A percentile compares a stretch with the other conserved stretches of the same genome.
Evolutionary conservation across 495 filamentous ascomycete species (phyloP).

Genomic region (Monascus purpureus): DNA sequence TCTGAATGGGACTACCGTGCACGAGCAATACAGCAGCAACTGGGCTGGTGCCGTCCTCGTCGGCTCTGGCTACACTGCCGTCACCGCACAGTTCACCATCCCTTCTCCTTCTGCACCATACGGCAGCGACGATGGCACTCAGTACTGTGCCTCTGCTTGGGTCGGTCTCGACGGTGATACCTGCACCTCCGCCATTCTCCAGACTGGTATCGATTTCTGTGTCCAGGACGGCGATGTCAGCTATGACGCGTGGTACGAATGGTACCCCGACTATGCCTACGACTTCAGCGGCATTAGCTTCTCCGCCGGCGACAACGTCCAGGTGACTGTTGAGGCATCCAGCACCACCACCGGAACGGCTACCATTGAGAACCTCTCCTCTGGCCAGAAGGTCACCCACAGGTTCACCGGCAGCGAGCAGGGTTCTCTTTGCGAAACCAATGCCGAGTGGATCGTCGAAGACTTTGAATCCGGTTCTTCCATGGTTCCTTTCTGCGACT

Average conservation of each 20-base stretch:
- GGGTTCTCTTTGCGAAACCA: slow-evolving; percentile 14
- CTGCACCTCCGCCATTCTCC: slow-evolving; percentile 38
- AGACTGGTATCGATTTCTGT: slow-evolving; percentile 44
- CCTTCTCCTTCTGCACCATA: slow-evolving; percentile 31
- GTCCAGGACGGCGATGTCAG: slow-evolving; percentile 15
- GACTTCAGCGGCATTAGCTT: slow-evolving; percentile 36
- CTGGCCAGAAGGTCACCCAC: slow-evolving; percentile 33
- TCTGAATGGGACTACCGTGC: slow-evolving; percentile 13
- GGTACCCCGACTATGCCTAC: slow-evolving; percentile 41
- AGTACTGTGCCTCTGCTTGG: slow-evolving; percentile 40
- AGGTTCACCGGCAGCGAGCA: slow-evolving; percentile 19
- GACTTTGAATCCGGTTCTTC: slow-evolving; percentile 31
- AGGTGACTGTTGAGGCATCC: slow-evolving; percentile 32
- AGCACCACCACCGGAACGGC: slow-evolving; percentile 31
- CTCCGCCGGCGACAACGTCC: slow-evolving; percentile 39
- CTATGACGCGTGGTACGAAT: slow-evolving; percentile 47
- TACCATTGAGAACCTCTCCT: slow-evolving; percentile 35
- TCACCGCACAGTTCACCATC: slow-evolving; percentile 35
- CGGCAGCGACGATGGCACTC: slow-evolving; percentile 25
- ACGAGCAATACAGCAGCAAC: slow-evolving; percentile 33
- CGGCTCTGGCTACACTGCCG: slow-evolving; percentile 27
- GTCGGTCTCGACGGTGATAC: slow-evolving; percentile 44
- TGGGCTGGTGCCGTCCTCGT: slow-evolving; percentile 41
- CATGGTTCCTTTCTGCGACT: slow-evolving; percentile 39
- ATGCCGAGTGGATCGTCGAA: slow-evolving; percentile 52